phyloP scores from a whole-genome alignment of 2,329 filamentous ascomycete species.

The Botrytis pseudocinerea region DNA sequence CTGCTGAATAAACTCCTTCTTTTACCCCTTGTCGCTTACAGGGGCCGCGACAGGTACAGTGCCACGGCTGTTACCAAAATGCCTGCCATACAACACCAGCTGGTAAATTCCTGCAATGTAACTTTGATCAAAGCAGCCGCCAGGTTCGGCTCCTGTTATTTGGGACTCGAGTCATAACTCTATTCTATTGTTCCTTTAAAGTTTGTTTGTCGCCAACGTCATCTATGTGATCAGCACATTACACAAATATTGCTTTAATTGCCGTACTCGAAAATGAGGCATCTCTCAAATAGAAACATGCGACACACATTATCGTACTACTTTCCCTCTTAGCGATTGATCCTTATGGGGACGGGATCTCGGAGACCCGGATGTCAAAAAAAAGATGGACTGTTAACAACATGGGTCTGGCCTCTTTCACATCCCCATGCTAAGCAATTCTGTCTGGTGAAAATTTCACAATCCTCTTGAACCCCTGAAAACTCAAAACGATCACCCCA shows the following conservation, averaged over 20 bases:
- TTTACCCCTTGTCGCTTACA: neutral
- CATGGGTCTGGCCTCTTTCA: neutral
- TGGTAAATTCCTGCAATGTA: neutral
- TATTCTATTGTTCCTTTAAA: neutral
- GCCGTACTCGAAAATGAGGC: neutral
- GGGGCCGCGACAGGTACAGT: constrained; percentile 5
- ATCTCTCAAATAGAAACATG: neutral
- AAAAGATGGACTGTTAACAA: neutral
- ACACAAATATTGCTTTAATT: neutral
- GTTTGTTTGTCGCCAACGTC: neutral
- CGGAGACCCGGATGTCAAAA: neutral
- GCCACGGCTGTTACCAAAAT: neutral
- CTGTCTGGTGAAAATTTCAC: neutral
- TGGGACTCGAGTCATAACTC: neutral
- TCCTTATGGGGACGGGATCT: too few species aligned
- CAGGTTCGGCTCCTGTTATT: neutral
- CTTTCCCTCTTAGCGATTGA: neutral
- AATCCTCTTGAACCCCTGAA: neutral
- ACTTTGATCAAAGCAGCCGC: constrained; percentile 1
- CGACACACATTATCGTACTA: neutral
- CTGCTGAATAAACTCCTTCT: neutral
- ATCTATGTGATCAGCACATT: neutral
- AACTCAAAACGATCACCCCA: neutral
- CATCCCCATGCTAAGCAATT: neutral
- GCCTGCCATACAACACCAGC: neutral